Base-by-base conservation (phyloP, 2,329 filamentous ascomycete species). In the Bipolaris zeicola region DNA sequence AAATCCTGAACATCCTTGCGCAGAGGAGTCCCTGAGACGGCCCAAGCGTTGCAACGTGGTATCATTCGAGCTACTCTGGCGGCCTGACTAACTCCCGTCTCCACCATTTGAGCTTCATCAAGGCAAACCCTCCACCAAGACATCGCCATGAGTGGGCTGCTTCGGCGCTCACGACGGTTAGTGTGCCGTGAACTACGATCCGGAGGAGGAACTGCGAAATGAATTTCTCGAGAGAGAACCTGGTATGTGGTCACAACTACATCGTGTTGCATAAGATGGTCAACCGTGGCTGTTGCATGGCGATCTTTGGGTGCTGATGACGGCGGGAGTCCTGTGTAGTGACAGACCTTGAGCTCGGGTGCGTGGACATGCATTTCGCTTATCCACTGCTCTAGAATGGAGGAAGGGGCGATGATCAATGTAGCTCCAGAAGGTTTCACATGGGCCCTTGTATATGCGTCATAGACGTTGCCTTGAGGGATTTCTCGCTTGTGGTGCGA, bases 51-150 rank as follows among this genome's bases (percentile, higher is more conserved):
- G 61, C 90, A 78, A 26, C 95, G 85, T 42, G 94, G 92, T 58
- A 99, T 89, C 24, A 89, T 80, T 38, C 87, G 86, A 34, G 92
- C 92, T 13, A 97, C 87, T 44, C 83, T 85, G 1, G 95, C 93
- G 26, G 94, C 91, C 64, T 91, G 88, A 66, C 87, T 93, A 3
- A 96, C 87, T 33, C 92, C 92, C 63, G 86, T 94, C 72, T 98
- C 94, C 39, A 98, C 87, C 89, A 96, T 96, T 70, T 99, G 95
- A 0, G 94, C 79, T 88, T 92, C 85, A 63, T 88, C 85, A 24
- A 88, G 78, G 66, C 84, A 86, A 1, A 96, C 85, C 39, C 94
- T 84, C 92, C 92, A 97, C 92, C 92, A 98, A 1, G 83, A 86
- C 16, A 97, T 85, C 63, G 90, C 85, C 8, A 93, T 87, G 6